Evolutionary conservation across 768 basidiomycete genomes (phyloP), one percentile per base, ranked within the genome.

Genomic region (Russula sp.): DNA sequence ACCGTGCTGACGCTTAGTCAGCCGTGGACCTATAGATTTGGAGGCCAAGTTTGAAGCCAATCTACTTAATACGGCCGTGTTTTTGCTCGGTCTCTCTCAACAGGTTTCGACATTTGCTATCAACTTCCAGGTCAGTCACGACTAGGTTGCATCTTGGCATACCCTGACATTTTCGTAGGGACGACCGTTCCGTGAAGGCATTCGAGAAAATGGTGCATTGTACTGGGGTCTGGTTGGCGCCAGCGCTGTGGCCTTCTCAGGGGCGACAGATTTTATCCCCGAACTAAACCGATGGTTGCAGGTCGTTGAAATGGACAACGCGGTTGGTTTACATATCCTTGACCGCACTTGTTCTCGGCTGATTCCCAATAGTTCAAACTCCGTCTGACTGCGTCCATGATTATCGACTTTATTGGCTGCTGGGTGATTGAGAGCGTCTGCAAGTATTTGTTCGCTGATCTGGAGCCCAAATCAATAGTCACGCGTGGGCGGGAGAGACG

Each of bases 41-140:
- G 96, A 98, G 56, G 96, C 95, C 57, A 95, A 97, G 72, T 99
- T 97, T 68, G 92, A 93, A 71, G 96, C 97, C 0, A 91, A 86
- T 66, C 76, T 99, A 51, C 78, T 99, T 61, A 99, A 98, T 78
- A 96, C 95, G 2, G 93, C 94, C 45, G 96, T 99, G 69, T 99
- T 95, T 76, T 84, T 98, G 34, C 80, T 99, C 55, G 89, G 95
- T 56, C 81, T 98, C 41, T 95, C 92, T 2, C 96, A 99, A 72
- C 97, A 99, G 73, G 96, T 99, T 2, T 98, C 96, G 7, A 98
- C 97, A 0, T 98, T 99, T 70, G 87, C 94, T 4, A 93, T 98
- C 77, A 99, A 99, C 77, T 99, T 95, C 82, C 93, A 94, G 78
- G 86, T 84, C 67, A 36, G 72, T 66, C 43, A 49, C 46, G 42